Base-by-base conservation (phyloP, 2,329 filamentous ascomycete genomes). In the Elsinoe arachidis region DNA sequence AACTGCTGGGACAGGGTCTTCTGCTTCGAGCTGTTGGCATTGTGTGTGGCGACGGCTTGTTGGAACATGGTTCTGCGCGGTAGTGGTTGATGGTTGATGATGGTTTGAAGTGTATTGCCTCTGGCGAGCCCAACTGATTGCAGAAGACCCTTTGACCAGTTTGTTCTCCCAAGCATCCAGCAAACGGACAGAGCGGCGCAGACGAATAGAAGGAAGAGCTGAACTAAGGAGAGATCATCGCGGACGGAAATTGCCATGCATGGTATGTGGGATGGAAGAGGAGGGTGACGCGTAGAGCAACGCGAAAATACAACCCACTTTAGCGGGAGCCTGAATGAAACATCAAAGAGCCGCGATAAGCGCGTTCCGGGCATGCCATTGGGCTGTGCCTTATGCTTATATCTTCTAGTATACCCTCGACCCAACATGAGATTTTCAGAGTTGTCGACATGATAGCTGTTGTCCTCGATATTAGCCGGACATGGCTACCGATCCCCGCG, bases 1-100 rank as follows among this genome's bases (percentile, higher is more conserved):
- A 84, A 81, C 58, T 80, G 74, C 67, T 83, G 81, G 3, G 74
- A 65, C n/a, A 65, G 53, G 51, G 60, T 47, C 54, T 58, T 58
- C 62, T 68, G 58, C 62, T 61, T 56, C 30, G 53, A 33, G 35
- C 38, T 46, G 43, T 56, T 33, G 61, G 62, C 63, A 65, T 66
- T 30, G 34, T 56, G 43, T 30, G 21, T 56, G 11, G 41, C 54
- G 23, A 47, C 43, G 12, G 54, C 54, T 33, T 56, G 54, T n/a
- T 49, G 41, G 43, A 56, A 56, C 54, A 56, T 56, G 54, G 11
- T 38, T 2, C 41, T 10, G 34, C 15, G 34, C 15, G 6, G n/a
- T 19, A 17, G n/a, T 10, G 33, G 37, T 7, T 26, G 34, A 7
- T 15, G 30, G 26, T 6, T 15, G 15, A 17, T 39, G 10, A 35